Conservation (phyloP, 257 asterid genomes). For the Solanum gracilifrons region DNA sequence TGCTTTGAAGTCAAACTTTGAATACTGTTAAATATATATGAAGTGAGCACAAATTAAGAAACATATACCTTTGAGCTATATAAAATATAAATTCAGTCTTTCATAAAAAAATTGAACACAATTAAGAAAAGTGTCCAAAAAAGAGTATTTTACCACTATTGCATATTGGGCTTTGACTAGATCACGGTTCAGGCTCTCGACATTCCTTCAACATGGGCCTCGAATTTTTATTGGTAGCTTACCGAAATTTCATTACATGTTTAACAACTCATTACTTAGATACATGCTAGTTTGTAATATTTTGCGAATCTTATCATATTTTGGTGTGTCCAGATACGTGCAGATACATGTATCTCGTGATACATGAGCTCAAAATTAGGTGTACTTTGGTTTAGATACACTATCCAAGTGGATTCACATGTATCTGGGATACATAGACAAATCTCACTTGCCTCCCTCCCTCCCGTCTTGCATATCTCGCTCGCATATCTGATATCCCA, state of each 20-base stretch:
- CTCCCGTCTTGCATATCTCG: neutral
- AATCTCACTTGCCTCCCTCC: neutral
- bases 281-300: too few species aligned
- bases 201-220: neutral
- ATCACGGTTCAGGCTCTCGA: neutral
- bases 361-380: too few species aligned
- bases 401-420: neutral
- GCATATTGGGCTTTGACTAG: neutral
- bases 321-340: neutral
- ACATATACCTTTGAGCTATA: neutral
- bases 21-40: neutral
- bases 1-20: neutral
- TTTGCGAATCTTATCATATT: neutral
- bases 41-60: neutral
- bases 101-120: neutral
- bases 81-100: too few species aligned
- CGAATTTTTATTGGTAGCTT: neutral
- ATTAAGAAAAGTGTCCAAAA: neutral
- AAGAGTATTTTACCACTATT: neutral
- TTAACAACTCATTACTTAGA: too few species aligned
- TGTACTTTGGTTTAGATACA: neutral
- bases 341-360: too few species aligned
- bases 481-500: neutral
- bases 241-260: neutral
- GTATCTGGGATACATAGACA: neutral